Conservation (phyloP, 2,329 filamentous ascomycete genomes). For the Zarea fungicola region DNA sequence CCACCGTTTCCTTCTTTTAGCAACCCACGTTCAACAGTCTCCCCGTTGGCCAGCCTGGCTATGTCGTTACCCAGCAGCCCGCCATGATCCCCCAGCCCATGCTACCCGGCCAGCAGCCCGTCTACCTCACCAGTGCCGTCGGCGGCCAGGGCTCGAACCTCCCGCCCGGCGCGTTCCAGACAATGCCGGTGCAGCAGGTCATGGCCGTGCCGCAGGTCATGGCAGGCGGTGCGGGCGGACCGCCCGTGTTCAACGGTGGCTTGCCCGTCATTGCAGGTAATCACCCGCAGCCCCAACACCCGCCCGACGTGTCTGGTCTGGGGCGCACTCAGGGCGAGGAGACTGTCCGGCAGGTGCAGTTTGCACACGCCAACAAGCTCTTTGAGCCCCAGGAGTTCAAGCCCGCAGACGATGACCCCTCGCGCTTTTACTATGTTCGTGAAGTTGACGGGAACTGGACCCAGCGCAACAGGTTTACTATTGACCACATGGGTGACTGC, state of each 20-base stretch:
- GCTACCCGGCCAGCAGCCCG: slow-evolving; percentile 22
- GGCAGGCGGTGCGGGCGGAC: too few relatives aligned
- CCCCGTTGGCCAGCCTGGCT: slow-evolving; percentile 25
- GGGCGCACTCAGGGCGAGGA: slow-evolving; percentile 47
- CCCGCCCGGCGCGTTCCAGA: background rate
- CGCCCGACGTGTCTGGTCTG: slow-evolving; percentile 49
- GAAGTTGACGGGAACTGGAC: slow-evolving; percentile 57
- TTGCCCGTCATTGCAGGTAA: slow-evolving; percentile 38
- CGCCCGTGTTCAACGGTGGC: too few relatives aligned
- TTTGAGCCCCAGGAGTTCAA: slow-evolving; percentile 58
- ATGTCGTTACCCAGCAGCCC: slow-evolving; percentile 30
- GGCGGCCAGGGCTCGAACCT: background rate
- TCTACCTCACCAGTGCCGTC: slow-evolving; percentile 27
- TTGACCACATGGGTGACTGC: slow-evolving; percentile 52
- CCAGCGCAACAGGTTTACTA: slow-evolving; percentile 53
- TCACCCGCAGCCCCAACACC: slow-evolving; percentile 29
- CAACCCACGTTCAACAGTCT: slow-evolving; percentile 27
- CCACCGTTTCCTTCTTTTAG: slow-evolving; percentile 20
- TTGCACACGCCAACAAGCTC: slow-evolving; percentile 44
- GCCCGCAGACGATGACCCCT: slow-evolving; percentile 54
- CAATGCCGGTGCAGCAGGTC: too few relatives aligned
- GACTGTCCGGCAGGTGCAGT: slow-evolving; percentile 41
- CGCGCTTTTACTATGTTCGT: slow-evolving; percentile 56
- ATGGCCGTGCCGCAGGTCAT: slow-evolving; percentile 14
- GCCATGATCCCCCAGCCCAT: slow-evolving; percentile 19